A percentile compares a stretch with the other conserved stretches of the same genome.
phyloP scores from a whole-genome alignment of 441 rosid species.

The Populus hybrid region DNA sequence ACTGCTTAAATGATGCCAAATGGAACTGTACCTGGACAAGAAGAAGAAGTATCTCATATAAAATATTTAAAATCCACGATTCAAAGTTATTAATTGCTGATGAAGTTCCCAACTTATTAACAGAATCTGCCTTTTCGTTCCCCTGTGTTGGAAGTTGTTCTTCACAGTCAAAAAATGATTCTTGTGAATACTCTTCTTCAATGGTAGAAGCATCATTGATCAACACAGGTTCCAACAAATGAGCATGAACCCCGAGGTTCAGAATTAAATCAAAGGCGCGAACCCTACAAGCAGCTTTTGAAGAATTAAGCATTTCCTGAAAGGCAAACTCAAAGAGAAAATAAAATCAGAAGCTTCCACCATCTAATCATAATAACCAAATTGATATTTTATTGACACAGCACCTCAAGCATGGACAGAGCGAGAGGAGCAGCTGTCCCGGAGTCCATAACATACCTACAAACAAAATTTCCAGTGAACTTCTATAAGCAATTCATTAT shows the following conservation, averaged over 20 bases:
- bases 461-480: slow-evolving; percentile 13
- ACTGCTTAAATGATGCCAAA: not conserved
- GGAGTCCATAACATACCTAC: slow-evolving; percentile 94
- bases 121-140: slow-evolving; percentile 45
- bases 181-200: slow-evolving; percentile 81
- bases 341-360: slow-evolving; percentile 21
- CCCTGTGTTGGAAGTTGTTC: slow-evolving; percentile 52
- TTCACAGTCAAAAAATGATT: slow-evolving; percentile 57
- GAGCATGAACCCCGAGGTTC: too few species aligned
- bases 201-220: slow-evolving; percentile 66
- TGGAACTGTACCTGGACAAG: slow-evolving; percentile 77
- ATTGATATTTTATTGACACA: slow-evolving; percentile 18
- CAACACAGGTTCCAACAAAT: slow-evolving; percentile 10
- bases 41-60: slow-evolving; percentile 27
- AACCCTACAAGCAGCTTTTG: too few species aligned
- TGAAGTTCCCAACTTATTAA: slow-evolving; percentile 42
- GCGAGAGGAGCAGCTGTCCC: slow-evolving; percentile 98
- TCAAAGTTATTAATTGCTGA: slow-evolving; percentile 80
- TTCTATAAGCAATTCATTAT: slow-evolving; percentile 4
- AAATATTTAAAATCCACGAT: slow-evolving; percentile 88
- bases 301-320: too few species aligned
- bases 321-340: not conserved
- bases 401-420: slow-evolving; percentile 94
- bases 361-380: slow-evolving; percentile 17
- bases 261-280: too few species aligned